Evolutionary conservation across 2,329 filamentous ascomycete genomes (phyloP), one percentile per base, ranked within the genome.

Genomic region (Calonectria hawksworthii): DNA sequence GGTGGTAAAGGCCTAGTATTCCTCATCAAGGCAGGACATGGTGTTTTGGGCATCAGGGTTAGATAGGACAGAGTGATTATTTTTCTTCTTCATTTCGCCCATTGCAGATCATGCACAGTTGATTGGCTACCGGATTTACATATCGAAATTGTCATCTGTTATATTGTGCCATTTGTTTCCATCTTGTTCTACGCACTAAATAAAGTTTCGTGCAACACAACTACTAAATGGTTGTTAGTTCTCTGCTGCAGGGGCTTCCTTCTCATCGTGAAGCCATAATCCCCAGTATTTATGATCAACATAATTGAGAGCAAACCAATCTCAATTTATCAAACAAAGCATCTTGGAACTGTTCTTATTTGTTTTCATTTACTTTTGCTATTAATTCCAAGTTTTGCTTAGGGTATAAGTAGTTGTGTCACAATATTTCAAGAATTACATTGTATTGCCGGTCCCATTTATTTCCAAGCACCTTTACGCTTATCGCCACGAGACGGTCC

Each of bases 401-500:
- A 44, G 41, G 41, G 44, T 47, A 23, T 47, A 10, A 47, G 21
- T 47, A 47, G 23, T 47, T 23, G 44, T 23, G 44, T 47, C n/a
- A 8, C 44, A 13, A 47, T 47, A 10, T 47, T 23, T 23, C 44
- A 23, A 8, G 44, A 2, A 47, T 9, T 23, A 47, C n/a, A 14
- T 36, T 50, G 32, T 5, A 50, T 34, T 47, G 26, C 59, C 26
- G 59, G 16, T 59, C 10, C 34, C 34, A 28, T 61, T 47, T 75
- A 85, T 61, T 81, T 82, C 84, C 84, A 84, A 21, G 82, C 82
- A 36, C 84, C 76, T 75, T 85, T 84, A 66, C 81, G 80, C 77
- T 85, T 85, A 77, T 85, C 81, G 26, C 78, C 78, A 69, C 77
- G 81, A 52, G 74, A 77, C 47, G 83, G 38, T 7, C 78, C 81